These are phyloP conservation scores for Globisporangium recalcitrans DNA, from an alignment of 352 stramenopile species.

Conservation along the genomic window DNA sequence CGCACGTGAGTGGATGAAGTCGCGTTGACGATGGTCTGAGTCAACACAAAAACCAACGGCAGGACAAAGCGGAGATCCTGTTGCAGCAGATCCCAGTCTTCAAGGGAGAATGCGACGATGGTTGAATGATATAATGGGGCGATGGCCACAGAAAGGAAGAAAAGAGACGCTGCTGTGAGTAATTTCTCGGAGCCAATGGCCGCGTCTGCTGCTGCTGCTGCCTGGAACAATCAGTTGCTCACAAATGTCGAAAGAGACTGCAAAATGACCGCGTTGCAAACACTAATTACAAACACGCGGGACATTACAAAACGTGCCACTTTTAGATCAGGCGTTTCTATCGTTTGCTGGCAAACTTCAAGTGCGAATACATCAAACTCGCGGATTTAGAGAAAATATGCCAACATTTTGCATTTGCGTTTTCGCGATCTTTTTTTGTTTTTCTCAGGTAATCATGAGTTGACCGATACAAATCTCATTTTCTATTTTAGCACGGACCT, in stretches of 20 bases:
- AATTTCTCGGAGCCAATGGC: background rate
- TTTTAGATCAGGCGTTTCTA: background rate
- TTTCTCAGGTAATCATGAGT: background rate
- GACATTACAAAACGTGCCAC: background rate
- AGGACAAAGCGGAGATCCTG: no score
- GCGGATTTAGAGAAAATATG: background rate
- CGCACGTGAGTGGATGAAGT: background rate
- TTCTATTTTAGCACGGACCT: background rate
- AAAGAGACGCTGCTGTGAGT: background rate
- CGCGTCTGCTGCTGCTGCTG: background rate
- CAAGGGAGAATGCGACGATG: no score
- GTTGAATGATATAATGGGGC: no score
- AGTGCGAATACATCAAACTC: no score
- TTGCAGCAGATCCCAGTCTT: no score
- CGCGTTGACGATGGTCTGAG: background rate
- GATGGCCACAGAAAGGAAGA: no score
- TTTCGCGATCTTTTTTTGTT: background rate
- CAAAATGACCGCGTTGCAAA: background rate
- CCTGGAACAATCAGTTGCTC: background rate
- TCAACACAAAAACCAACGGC: no score
- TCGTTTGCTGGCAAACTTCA: background rate
- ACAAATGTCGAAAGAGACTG: constrained; percentile 1
- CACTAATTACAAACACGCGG: background rate
- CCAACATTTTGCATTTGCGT: no score
- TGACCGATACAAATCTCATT: background rate